Evolutionary conservation across 169 alveolate genomes (phyloP), one percentile per base, ranked within the genome.

Genomic region (Plasmodium relictum): DNA sequence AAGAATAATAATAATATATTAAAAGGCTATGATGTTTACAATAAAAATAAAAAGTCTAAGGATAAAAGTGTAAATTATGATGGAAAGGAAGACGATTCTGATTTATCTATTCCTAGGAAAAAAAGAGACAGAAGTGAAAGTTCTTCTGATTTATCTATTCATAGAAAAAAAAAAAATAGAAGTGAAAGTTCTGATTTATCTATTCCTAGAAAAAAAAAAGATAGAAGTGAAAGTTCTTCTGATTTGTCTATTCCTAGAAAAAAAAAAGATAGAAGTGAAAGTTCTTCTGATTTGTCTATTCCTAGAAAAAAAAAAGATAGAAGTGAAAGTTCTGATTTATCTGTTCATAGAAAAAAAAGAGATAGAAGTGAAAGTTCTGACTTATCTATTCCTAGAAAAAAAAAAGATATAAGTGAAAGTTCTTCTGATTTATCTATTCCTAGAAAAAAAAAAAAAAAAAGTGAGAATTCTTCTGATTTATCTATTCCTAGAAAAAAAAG

Each of bases 341-440:
- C 80, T 3, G 10, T 54, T 54, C 22, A 10, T 54, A 54, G 63
- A 3, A 54, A 14, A 18, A 54, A 54, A 14, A 12, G 14, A 2
- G 22, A 54, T 16, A 31, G 39, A 31, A 16, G 22, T 54, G 9
- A 54, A 4, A 54, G 63, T 10, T 16, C 9, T 12, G 63, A 54
- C 9, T 18, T 54, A 5, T 54, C 63, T 2, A 2, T 54, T 54
- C 22, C 37, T 54, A 54, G 71, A 31, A 61, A 61, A 20, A 61
- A 12, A 18, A 61, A 61, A 58, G 22, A 54, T 16, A 16, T 6
- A 18, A n/a, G 22, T 1, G 22, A 24, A 7, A 24, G 22, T 54
- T n/a, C n/a, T 18, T 58, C 41, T n/a, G 80, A 70, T 48, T 44
- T 70, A 41, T 70, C 80, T 3, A 52, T 54, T 54, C 22, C 37